Evolutionary conservation across 768 basidiomycete species (phyloP), one percentile per base, ranked within the genome.

Genomic region (Suillus lakei): DNA sequence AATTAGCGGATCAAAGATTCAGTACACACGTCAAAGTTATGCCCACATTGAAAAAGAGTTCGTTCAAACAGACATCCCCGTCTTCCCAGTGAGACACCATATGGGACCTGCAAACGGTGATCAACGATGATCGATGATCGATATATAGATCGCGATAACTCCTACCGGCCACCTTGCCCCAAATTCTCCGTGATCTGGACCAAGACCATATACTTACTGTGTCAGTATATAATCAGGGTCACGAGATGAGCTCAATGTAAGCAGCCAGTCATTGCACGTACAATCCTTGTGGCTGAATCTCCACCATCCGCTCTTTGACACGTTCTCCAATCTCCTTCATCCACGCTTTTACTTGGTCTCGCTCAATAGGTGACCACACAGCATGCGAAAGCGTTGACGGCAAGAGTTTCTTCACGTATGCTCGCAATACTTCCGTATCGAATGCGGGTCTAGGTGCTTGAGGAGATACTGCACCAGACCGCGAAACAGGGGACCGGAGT

Each of bases 21-120:
- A 51, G 23, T 41, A 64, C 62, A n/a, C 53, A 39, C 16, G 60
- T 56, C 48, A 51, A 66, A 50, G 43, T 63, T 65, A 61, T 60
- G 80, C 91, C 67, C 78, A 93, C 93, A 73, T 92, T 95, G 55
- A 83, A 82, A 78, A 85, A 93, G 73, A 95, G 82, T 77, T 95
- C 93, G 76, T 92, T 88, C 48, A 88, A 84, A 65, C 93, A 88
- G 60, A 84, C 81, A 73, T 95, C 93, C 61, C 86, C 85, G 68
- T 95, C 93, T 80, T 95, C 93, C 93, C 93, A 95, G 72, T 95
- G 93, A 67, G 91, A 93, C 58, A 84, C 85, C 79, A 95, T 86
- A 76, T 92, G 91, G 55, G 90, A 91, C 69, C 93, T 94, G 68
- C 43, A 63, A 62, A 43, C 16, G 43, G 5, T 51, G 55, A 64